phyloP scores from a whole-genome alignment of 2,329 filamentous ascomycete species.

The Sclerotinia subarctica region DNA sequence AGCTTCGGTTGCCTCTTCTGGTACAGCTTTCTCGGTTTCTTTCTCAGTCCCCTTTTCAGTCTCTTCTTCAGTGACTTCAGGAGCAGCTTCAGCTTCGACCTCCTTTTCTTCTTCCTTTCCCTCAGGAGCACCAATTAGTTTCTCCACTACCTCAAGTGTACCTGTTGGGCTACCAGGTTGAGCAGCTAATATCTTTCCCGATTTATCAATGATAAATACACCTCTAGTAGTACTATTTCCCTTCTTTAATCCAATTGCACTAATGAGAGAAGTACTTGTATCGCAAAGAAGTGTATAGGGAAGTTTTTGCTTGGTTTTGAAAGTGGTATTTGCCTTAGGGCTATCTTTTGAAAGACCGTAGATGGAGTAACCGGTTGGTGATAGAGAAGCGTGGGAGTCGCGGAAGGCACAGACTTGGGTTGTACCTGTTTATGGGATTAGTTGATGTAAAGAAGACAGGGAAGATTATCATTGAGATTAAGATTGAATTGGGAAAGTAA shows the following conservation, averaged over 20 bases:
- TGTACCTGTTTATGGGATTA: conserved; percentile 63
- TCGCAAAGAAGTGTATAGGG: conserved; percentile 89
- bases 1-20: neutral
- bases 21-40: neutral
- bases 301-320: conserved; percentile 87
- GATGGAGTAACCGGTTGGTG: conserved; percentile 75
- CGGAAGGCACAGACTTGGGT: conserved; percentile 92
- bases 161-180: conserved; percentile 73
- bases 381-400: conserved; percentile 75
- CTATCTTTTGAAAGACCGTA: conserved; percentile 88
- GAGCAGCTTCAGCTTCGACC: neutral
- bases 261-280: conserved; percentile 68
- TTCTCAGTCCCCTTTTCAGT: neutral
- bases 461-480: neutral
- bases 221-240: conserved; percentile 75
- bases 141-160: conserved; percentile 74
- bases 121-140: conserved; percentile 53
- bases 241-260: conserved; percentile 88
- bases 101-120: conserved; percentile 20
- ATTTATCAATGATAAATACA: conserved; percentile 82
- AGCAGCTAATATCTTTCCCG: conserved; percentile 73
- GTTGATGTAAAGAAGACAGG: neutral
- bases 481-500: neutral
- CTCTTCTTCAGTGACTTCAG: neutral
- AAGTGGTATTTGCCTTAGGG: conserved; percentile 87